phyloP scores from a whole-genome alignment of 2,329 filamentous ascomycete species.

The Endocalyx cinctus region DNA sequence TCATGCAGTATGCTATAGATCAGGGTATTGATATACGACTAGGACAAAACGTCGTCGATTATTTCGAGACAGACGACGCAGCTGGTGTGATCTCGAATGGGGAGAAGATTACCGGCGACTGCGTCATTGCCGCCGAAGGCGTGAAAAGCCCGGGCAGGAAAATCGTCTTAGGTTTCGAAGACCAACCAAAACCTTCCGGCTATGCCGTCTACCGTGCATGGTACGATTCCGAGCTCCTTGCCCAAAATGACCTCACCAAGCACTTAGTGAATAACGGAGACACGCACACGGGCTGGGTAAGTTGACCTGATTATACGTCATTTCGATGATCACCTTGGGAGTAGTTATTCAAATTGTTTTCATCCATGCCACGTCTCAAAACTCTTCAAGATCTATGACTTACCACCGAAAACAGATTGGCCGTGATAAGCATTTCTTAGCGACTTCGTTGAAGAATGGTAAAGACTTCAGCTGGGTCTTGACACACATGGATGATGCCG shows the following conservation, averaged over 20 bases:
- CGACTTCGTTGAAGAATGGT: constrained; percentile 47
- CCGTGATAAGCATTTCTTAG: constrained; percentile 47
- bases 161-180: constrained; percentile 39
- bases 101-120: constrained; percentile 34
- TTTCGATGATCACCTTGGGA: too few relatives aligned
- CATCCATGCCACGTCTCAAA: too few relatives aligned
- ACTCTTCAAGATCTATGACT: too few relatives aligned
- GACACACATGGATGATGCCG: constrained; percentile 38
- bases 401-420: too few relatives aligned
- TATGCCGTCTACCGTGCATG: constrained; percentile 43
- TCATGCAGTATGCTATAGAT: constrained; percentile 44
- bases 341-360: too few relatives aligned
- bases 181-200: constrained; percentile 36
- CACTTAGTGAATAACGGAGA: constrained; percentile 46
- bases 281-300: constrained; percentile 42
- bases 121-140: constrained; percentile 43
- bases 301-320: too few relatives aligned
- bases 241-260: constrained; percentile 33
- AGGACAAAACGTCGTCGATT: constrained; percentile 40
- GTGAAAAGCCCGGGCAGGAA: constrained; percentile 42
- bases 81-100: constrained; percentile 24
- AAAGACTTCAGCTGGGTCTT: constrained; percentile 52
- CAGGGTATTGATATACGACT: constrained; percentile 45
- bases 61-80: constrained; percentile 39
- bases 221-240: constrained; percentile 30